phyloP scores from a whole-genome alignment of 2,329 filamentous ascomycete species.

The Claviceps quebecensis region DNA sequence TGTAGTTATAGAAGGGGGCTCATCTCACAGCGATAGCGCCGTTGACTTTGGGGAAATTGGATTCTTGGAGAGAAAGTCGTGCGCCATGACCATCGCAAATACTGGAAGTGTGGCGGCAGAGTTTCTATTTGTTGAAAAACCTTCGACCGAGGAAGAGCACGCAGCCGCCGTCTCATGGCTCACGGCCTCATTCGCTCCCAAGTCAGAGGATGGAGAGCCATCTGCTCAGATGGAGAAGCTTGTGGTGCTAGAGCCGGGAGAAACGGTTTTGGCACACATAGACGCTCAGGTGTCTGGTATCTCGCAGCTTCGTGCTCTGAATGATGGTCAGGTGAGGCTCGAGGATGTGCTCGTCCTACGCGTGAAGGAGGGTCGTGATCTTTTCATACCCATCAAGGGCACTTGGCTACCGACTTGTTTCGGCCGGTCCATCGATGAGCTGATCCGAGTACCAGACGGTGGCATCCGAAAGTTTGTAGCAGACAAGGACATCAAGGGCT shows the following conservation, averaged over 20 bases:
- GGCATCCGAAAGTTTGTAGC: constrained; percentile 47
- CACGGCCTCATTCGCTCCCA: constrained; percentile 45
- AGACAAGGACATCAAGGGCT: constrained; percentile 25
- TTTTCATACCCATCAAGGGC: constrained; percentile 74
- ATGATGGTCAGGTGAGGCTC: constrained; percentile 48
- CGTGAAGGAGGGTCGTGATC: constrained; percentile 71
- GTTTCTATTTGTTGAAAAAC: constrained; percentile 66
- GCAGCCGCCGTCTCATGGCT: constrained; percentile 50
- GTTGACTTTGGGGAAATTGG: constrained; percentile 68
- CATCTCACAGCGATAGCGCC: constrained; percentile 32
- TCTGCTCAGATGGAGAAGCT: constrained; percentile 24
- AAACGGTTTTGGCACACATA: constrained; percentile 59
- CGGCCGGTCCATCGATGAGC: constrained; percentile 72
- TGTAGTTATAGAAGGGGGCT: constrained; percentile 55
- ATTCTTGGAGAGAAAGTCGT: constrained; percentile 51
- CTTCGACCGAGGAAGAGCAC: constrained; percentile 29
- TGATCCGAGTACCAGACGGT: constrained; percentile 73
- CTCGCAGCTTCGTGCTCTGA: constrained; percentile 53
- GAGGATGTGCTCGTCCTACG: constrained; percentile 84
- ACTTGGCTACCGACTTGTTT: constrained; percentile 73
- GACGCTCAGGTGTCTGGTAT: constrained; percentile 52
- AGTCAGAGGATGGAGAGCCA: constrained; percentile 13
- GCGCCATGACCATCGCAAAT: constrained; percentile 75
- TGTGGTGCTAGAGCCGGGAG: constrained; percentile 69
- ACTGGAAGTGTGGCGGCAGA: constrained; percentile 71